Evolutionary conservation across 192 early-diverging fungal genomes (phyloP), one percentile per base, ranked within the genome.

Genomic region (Entomortierella chlamydospora): DNA sequence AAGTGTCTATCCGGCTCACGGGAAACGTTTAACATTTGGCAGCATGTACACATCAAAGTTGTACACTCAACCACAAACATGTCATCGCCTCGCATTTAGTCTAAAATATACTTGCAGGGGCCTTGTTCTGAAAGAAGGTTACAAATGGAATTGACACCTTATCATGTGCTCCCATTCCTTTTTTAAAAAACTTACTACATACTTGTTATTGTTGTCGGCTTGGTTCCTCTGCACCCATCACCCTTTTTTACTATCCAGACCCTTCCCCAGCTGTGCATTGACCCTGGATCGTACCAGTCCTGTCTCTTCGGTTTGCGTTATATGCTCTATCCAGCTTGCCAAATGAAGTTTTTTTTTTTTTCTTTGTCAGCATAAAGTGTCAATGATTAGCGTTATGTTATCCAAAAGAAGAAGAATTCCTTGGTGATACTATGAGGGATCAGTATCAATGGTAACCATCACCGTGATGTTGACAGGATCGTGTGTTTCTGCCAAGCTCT

Each of bases 1-100:
- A 54, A 54, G 52, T 54, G 52, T 54, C 52, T 28, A 23, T 26
- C 52, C 52, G 52, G 52, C 52, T 54, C 52, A 54, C 28, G 15
- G 9, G 26, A 4, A 23, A 54, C 3, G 22, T 3, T 2, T 6
- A 13, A 28, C 2, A 23, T 3, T 2, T 54, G n/a, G 6, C 23
- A 26, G 18, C 52, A 54, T 11, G 15, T 4, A 20, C 45, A 47
- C 45, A 47, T 20, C 15, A 47, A 47, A 47, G 15, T 47, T 41
- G 39, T 41, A 9, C 13, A 41, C n/a, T n/a, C n/a, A n/a, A n/a
- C n/a, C n/a, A n/a, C n/a, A n/a, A n/a, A n/a, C n/a, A n/a, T n/a
- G n/a, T n/a, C n/a, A 37, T 37, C 5, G 34, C 10, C 15, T 47
- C 15, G 4, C 15, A 12, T 20, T 20, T 47, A 15, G 2, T 47